Base-by-base conservation (phyloP, 1,284 basidiomycete genomes). In the Malassezia furfur region DNA sequence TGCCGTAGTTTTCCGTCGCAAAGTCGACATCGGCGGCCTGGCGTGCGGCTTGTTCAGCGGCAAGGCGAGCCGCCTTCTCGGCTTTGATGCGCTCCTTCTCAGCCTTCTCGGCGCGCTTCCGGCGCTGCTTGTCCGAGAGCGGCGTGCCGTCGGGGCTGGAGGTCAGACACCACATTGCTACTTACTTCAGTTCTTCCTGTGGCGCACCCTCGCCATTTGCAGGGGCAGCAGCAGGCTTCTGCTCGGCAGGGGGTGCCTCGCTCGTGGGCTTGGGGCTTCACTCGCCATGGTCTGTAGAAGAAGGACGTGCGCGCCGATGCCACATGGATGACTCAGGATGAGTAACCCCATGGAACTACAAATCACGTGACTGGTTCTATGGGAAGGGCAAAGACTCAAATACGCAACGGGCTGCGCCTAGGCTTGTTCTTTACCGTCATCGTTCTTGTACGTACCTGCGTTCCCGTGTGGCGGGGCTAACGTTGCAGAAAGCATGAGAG, bases 81-180 rank as follows among this genome's bases (percentile, higher is more conserved):
- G 85, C 87, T 73, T 76, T 76, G 48, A 66, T 56, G 47, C 68
- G 65, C 57, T 77, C 76, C 67, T 98, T 96, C 77, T 94, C 90
- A 17, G 85, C 86, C 60, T 87, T 86, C 76, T 93, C 94, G 30
- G 87, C 87, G 32, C 84, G 82, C 78, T 91, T 94, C 80, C 96
- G 96, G 62, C 91, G 78, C 70, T 93, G 90, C 72, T 81, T 89
- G 78, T 96, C 96, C 57, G 86, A 85, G 7, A 86, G 85, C 22
- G 72, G 72, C 8, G 70, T 74, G 25, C 72, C 72, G 45, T 74
- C 72, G 11, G 64, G 62, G 64, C 67, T 72, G 57, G 21, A 37
- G 21, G 30, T 43, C 21, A 43, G 50, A 17, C n/a, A 30, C 19
- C 21, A 31, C 5, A 6, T n/a, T 10, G 21, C 8, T 8, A 49